Evolutionary conservation across 2,329 filamentous ascomycete species (phyloP).

Genomic region (Colletotrichum eleusines): DNA sequence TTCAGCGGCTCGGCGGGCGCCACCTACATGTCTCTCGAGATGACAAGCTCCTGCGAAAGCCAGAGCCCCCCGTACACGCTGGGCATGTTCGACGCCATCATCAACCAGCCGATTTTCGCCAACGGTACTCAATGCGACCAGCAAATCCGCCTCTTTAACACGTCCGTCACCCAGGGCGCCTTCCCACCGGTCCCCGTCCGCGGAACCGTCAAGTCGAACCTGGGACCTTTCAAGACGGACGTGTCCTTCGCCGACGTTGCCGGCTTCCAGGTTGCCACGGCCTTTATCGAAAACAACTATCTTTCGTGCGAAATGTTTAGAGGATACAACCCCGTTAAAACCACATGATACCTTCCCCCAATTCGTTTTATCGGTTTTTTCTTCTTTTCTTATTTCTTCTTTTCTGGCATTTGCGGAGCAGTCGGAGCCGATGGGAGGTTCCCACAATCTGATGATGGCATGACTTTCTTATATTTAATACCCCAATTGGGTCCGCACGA

Average conservation of each 20-base stretch:
- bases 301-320: conserved; percentile 42
- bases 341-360: conserved; percentile 34
- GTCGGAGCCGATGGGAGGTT: background rate
- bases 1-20: conserved; percentile 40
- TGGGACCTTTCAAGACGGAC: conserved; percentile 46
- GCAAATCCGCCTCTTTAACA: conserved; percentile 60
- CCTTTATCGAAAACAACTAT: conserved; percentile 44
- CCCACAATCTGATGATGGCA: conserved; percentile 26
- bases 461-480: conserved; percentile 12
- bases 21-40: conserved; percentile 42
- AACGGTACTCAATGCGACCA: conserved; percentile 57
- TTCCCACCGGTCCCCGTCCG: conserved; percentile 47
- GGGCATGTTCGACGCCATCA: conserved; percentile 61
- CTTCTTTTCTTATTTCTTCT: background rate
- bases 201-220: conserved; percentile 44
- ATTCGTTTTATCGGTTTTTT: background rate
- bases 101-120: conserved; percentile 65
- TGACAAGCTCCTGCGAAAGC: conserved; percentile 36
- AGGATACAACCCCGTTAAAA: conserved; percentile 39
- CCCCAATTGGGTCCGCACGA: background rate
- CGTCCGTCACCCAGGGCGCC: conserved; percentile 52
- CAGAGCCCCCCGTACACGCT: conserved; percentile 54
- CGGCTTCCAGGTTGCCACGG: conserved; percentile 40
- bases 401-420: background rate
- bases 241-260: conserved; percentile 26